Conservation (phyloP, 2,329 filamentous ascomycete species). For the Colletotrichum graminicola region DNA sequence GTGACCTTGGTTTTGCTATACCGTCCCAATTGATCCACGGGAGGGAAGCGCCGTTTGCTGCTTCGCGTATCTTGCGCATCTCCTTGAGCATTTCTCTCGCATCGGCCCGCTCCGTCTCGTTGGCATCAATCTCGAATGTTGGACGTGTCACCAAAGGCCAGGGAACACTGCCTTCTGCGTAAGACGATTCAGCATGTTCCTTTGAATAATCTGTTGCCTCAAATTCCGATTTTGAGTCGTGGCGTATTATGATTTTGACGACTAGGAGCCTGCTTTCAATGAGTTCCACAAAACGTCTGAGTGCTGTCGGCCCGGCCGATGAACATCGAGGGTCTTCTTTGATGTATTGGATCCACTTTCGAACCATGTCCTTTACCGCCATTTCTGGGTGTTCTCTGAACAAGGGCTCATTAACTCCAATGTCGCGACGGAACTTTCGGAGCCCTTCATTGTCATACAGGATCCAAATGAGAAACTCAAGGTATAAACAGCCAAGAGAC, state of each 20-base stretch:
- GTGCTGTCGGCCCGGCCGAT: not conserved
- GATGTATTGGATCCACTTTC: not conserved
- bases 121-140: not conserved
- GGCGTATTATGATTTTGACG: not conserved
- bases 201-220: not conserved
- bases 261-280: not conserved
- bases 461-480: not conserved
- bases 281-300: not conserved
- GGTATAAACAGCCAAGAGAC: not conserved
- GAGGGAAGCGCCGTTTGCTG: not conserved
- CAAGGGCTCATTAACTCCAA: not conserved
- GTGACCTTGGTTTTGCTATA: not conserved
- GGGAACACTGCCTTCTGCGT: not conserved
- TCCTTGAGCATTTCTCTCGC: not conserved
- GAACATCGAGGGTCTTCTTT: slow-evolving; percentile 5
- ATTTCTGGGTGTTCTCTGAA: not conserved
- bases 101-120: not conserved
- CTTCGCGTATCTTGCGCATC: not conserved
- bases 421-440: not conserved
- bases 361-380: not conserved
- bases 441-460: not conserved
- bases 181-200: not conserved
- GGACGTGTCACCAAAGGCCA: not conserved
- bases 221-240: too few relatives aligned
- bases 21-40: slow-evolving; percentile 3